Percentiles rank a stretch among this genome's conserved stretches.
These are phyloP conservation scores for Zea luxurians DNA, from an alignment of 176 grass and related monocot species.

Conservation along the genomic window DNA sequence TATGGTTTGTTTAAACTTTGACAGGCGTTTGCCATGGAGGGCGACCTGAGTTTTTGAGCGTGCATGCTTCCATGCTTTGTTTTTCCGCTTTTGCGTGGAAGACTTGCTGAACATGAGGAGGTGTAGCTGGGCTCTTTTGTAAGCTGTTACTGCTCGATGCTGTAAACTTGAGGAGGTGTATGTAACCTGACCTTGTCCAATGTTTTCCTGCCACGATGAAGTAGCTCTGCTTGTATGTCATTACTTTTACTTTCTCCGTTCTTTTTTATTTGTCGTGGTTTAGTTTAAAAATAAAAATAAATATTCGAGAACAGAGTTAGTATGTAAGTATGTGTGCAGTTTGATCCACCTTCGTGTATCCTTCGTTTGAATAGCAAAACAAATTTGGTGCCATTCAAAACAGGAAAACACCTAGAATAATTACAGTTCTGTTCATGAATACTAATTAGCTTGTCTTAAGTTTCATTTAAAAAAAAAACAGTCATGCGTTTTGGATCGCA, in stretches of 20 bases:
- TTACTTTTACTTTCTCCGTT: too few species aligned
- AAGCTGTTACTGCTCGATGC: background rate
- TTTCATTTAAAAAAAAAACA: background rate
- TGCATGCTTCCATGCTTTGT: slow-evolving; percentile 28
- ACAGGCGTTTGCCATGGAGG: slow-evolving; percentile 28
- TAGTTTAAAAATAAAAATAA: too few species aligned
- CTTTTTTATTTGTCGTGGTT: too few species aligned
- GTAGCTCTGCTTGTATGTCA: background rate
- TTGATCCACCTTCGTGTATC: background rate
- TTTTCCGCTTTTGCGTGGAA: slow-evolving; percentile 30
- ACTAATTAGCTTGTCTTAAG: background rate
- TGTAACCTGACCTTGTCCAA: slow-evolving; percentile 33
- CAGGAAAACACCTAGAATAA: background rate
- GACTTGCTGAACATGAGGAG: slow-evolving; percentile 30
- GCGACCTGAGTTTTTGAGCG: slow-evolving; percentile 26
- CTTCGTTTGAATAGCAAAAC: slow-evolving; percentile 12
- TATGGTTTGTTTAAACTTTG: slow-evolving; percentile 13
- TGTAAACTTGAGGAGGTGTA: slow-evolving; percentile 37
- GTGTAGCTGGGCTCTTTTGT: slow-evolving; percentile 7
- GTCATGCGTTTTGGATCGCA: background rate
- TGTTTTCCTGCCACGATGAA: slow-evolving; percentile 13
- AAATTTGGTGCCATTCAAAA: background rate
- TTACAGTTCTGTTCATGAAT: background rate
- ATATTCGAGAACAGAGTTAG: too few species aligned
- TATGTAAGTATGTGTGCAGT: background rate